A percentile compares a stretch with the other conserved stretches of the same genome.
Conservation (phyloP, 352 stramenopile species). For the Pythium pectinolyticum region DNA sequence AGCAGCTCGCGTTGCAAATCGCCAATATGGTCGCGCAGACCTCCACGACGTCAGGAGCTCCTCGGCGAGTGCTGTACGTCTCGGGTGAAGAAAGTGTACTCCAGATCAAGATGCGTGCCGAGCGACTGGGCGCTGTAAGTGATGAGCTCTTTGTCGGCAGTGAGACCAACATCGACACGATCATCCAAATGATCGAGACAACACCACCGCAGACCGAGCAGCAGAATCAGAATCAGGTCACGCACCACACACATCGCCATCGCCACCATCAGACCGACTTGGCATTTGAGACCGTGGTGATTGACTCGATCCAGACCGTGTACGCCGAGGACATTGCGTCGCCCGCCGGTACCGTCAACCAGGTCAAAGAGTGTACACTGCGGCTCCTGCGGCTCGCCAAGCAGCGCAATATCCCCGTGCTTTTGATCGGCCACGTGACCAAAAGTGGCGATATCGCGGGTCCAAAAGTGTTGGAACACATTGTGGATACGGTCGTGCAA, state of each 20-base stretch:
- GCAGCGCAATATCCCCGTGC: slow-evolving; percentile 86
- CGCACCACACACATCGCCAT: too few relatives aligned
- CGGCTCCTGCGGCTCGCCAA: slow-evolving; percentile 94
- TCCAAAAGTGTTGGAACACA: slow-evolving; percentile 89
- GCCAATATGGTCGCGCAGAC: slow-evolving; percentile 80
- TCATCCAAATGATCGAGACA: slow-evolving; percentile 65
- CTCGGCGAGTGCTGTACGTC: slow-evolving; percentile 90
- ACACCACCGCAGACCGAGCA: slow-evolving; percentile 10
- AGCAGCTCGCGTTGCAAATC: slow-evolving; percentile 90
- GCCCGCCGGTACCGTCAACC: slow-evolving; percentile 85
- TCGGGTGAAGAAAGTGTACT: slow-evolving; percentile 96
- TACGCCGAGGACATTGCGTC: slow-evolving; percentile 84
- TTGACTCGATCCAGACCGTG: slow-evolving; percentile 98
- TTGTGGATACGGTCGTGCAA: slow-evolving; percentile 96
- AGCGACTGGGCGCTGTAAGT: slow-evolving; percentile 75
- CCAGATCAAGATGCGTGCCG: slow-evolving; percentile 93
- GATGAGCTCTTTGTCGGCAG: slow-evolving; percentile 76
- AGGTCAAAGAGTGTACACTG: slow-evolving; percentile 95
- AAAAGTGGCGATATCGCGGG: slow-evolving; percentile 96
- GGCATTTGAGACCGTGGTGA: slow-evolving; percentile 78
- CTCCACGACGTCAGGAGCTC: not conserved
- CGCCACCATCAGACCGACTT: not conserved
- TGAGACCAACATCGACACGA: slow-evolving; percentile 81
- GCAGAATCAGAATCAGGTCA: too few relatives aligned
- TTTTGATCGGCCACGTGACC: slow-evolving; percentile 97